Base-by-base conservation (phyloP, 2,329 filamentous ascomycete genomes). In the Byssochlamys sp. region DNA sequence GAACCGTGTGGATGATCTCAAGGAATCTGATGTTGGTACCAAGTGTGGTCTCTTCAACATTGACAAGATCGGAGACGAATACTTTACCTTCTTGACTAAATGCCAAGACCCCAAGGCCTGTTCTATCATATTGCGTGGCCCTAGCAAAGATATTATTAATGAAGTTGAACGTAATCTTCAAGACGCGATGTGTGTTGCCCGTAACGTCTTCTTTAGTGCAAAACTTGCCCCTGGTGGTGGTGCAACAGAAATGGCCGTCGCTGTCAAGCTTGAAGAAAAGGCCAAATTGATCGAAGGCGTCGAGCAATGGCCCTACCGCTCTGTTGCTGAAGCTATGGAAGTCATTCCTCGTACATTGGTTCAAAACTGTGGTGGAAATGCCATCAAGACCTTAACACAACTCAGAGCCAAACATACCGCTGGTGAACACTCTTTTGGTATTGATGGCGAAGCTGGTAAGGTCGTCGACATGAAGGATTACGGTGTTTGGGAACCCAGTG, bases 21-120 rank as follows among this genome's bases (percentile, higher is more conserved):
- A 91, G 67, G 90, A 95, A 69, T 89, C 90, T 2, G 94, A 99
- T 69, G 87, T 99, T 57, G 94, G 94, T 70, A 97, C 91, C 3
- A 79, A 88, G 66, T 97, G 94, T 69, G 94, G 94, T 55, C 84
- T 99, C 54, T 99, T 99, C 73, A 91, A 97, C 78, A 96, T 99
- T 72, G 90, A 94, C 77, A 99, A 99, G 83, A 97, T 99, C 69
- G 94, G 94, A 68, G 94, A 99, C 76, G 94, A 99, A 77, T 99
- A 99, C 82, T 99, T 99, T 77, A 95, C 91, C 67, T 99, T 99
- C 84, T 84, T 99, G 65, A 95, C 92, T 67, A 87, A 96, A 78
- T 99, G 94, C 85, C 82, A 88, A 77, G 82, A 87, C 66, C 92
- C 94, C 68, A 97, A 97, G 81, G 94, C 94, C 53, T 99, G 94